Evolutionary conservation across 768 basidiomycete genomes (phyloP).

Genomic region (Terana coerulea): DNA sequence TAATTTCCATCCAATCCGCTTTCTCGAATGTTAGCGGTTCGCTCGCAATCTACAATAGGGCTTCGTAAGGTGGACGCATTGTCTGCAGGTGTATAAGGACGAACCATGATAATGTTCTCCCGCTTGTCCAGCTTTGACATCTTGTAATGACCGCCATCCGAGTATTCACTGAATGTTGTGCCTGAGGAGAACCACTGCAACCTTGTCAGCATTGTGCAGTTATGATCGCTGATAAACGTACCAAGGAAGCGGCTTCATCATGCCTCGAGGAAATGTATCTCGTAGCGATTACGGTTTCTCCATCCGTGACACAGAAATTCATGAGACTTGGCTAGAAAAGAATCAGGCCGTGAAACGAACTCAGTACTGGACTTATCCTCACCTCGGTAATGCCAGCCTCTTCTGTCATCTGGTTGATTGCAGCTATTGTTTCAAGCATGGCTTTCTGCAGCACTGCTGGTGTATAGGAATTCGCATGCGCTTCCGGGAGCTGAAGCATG

Average conservation of each 20-base stretch:
- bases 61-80: constrained; percentile 1
- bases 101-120: constrained; percentile 91
- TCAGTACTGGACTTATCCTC: neutral
- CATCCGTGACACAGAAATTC: constrained; percentile 98
- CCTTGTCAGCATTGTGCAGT: neutral
- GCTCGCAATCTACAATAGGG: constrained; percentile 59
- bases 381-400: constrained; percentile 74
- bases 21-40: constrained; percentile 97
- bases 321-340: constrained; percentile 69
- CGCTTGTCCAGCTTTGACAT: constrained; percentile 96
- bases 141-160: constrained; percentile 84
- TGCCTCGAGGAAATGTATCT: constrained; percentile 90
- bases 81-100: constrained; percentile 5
- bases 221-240: constrained; percentile 25
- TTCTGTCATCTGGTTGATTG: constrained; percentile 72
- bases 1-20: constrained; percentile 99
- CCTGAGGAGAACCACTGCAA: constrained; percentile 93
- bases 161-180: constrained; percentile 88
- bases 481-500: constrained; percentile 64
- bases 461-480: constrained; percentile 71
- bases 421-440: constrained; percentile 84
- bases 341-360: neutral
- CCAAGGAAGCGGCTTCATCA: constrained; percentile 91
- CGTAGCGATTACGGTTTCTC: constrained; percentile 88
- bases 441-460: constrained; percentile 70